Conservation (phyloP, 2,329 filamentous ascomycete genomes). For the Dactylellina haptotyla region DNA sequence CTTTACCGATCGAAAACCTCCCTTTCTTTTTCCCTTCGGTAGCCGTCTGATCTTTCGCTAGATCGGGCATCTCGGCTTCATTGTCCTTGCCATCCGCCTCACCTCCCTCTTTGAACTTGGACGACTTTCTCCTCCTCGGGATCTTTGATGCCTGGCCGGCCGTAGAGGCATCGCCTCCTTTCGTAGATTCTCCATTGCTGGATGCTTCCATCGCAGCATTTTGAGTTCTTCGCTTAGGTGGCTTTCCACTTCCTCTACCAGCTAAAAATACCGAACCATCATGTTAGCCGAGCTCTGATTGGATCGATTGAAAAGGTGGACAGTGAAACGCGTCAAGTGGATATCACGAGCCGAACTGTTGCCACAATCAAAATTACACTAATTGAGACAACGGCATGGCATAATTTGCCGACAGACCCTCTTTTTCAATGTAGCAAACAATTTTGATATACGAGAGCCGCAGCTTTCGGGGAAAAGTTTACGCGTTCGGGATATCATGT, state of each 20-base stretch:
- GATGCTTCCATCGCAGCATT: slow-evolving; percentile 17
- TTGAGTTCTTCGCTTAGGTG: slow-evolving; percentile 21
- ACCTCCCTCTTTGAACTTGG: slow-evolving; percentile 15
- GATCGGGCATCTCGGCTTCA: slow-evolving; percentile 10
- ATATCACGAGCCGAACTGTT: slow-evolving; percentile 10
- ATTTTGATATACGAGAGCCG: background rate
- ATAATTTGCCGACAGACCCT: background rate
- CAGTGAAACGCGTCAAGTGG: slow-evolving; percentile 28
- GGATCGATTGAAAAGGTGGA: slow-evolving; percentile 1
- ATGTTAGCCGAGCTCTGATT: slow-evolving; percentile 29
- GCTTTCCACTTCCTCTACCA: background rate
- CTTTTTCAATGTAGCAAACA: background rate
- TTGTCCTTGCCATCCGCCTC: background rate
- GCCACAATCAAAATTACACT: slow-evolving; percentile 10
- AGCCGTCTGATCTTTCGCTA: background rate
- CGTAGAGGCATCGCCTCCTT: background rate
- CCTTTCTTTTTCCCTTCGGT: slow-evolving; percentile 3
- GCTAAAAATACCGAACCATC: slow-evolving; percentile 4
- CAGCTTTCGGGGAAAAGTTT: background rate
- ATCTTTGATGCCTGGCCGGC: background rate
- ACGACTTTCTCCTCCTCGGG: slow-evolving; percentile 18
- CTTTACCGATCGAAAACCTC: background rate
- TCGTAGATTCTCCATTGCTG: slow-evolving; percentile 14
- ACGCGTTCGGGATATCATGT: slow-evolving; percentile 11
- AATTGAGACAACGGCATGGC: background rate